Evolutionary conservation across 306 rosid species (phyloP).

Genomic region (Castanea mollissima): DNA sequence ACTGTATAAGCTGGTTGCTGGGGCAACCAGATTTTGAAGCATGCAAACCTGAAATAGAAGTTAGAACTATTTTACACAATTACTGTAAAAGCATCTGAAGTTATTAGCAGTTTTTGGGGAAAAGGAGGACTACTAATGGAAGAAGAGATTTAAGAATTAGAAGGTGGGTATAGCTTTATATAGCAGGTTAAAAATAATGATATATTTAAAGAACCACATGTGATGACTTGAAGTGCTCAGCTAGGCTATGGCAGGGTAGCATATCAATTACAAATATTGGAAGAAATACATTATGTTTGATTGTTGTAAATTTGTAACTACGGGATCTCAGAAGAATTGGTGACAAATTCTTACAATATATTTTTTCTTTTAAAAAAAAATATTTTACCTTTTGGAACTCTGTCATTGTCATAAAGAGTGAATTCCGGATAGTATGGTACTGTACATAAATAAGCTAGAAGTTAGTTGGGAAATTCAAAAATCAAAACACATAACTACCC

Average conservation of each 20-base stretch:
- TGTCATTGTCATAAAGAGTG: slow-evolving; percentile 74
- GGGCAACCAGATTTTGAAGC: background rate
- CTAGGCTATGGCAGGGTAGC: background rate
- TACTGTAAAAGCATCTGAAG: background rate
- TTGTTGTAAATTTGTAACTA: background rate
- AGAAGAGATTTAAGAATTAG: background rate
- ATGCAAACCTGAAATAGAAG: background rate
- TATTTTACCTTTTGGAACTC: slow-evolving; percentile 65
- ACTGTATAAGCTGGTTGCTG: background rate
- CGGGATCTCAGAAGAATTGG: background rate
- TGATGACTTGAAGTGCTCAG: background rate
- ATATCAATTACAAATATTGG: background rate
- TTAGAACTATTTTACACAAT: background rate
- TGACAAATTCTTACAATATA: background rate
- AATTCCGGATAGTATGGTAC: slow-evolving; percentile 82
- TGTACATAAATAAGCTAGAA: slow-evolving; percentile 32
- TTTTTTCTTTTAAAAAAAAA: slow-evolving; percentile 8
- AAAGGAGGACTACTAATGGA: background rate
- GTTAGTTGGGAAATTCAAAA: background rate
- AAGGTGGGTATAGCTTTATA: background rate
- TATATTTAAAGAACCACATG: background rate
- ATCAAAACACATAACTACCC: background rate
- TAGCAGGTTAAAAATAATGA: background rate
- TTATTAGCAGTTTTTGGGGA: background rate
- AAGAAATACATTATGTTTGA: background rate